Evolutionary conservation across 2,329 filamentous ascomycete species (phyloP).

Genomic region (Capronia americana): DNA sequence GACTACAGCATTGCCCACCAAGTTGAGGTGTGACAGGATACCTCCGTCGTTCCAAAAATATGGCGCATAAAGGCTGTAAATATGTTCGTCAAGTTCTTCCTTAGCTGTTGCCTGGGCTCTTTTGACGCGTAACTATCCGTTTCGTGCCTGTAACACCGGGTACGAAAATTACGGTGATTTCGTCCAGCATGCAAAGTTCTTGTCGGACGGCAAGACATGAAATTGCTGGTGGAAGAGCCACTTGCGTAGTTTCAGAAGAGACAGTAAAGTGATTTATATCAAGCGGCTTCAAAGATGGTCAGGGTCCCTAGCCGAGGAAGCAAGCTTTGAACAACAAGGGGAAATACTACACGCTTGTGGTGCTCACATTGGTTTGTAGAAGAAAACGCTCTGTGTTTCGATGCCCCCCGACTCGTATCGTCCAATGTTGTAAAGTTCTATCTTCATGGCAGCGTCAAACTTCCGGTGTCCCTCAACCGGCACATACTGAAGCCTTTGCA

Average conservation of each 20-base stretch:
- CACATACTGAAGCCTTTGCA: slow-evolving; percentile 15
- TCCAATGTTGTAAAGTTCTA: slow-evolving; percentile 21
- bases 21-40: neutral
- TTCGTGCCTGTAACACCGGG: neutral
- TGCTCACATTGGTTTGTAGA: neutral
- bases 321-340: neutral
- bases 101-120: neutral
- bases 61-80: neutral
- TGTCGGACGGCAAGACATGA: neutral
- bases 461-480: slow-evolving; percentile 25
- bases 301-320: neutral
- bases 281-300: neutral
- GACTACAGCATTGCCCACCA: neutral
- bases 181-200: neutral
- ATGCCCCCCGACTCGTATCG: slow-evolving; percentile 29
- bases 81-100: neutral
- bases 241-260: neutral
- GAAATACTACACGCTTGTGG: neutral
- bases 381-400: slow-evolving; percentile 9
- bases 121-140: neutral
- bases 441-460: slow-evolving; percentile 26
- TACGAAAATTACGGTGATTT: neutral
- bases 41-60: neutral
- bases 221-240: neutral
- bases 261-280: neutral